Conservation (phyloP, 83 land plant genomes). For the Isoetes engelmannii region DNA sequence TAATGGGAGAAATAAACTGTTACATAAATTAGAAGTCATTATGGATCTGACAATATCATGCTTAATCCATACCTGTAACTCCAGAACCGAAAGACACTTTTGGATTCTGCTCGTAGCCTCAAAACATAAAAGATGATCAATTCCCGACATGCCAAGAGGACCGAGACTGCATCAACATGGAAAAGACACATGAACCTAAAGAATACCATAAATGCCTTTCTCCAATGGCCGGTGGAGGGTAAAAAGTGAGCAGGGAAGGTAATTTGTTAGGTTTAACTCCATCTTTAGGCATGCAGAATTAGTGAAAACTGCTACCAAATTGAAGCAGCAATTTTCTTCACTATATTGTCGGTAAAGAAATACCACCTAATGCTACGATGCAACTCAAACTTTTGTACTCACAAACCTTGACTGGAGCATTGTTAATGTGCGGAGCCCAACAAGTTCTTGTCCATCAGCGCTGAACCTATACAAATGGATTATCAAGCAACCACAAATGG, state of each 20-base stretch:
- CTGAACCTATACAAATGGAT: conserved; percentile 23
- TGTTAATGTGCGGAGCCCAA: conserved; percentile 33
- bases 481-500: background rate
- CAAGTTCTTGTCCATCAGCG: conserved; percentile 40
- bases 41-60: background rate
- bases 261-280: conserved; percentile 7
- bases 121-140: conserved; percentile 30
- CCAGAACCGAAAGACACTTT: conserved; percentile 15
- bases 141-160: conserved; percentile 30
- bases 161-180: conserved; percentile 24
- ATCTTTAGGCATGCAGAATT: background rate
- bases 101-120: conserved; percentile 23
- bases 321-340: background rate
- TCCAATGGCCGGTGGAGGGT: too few species aligned
- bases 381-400: background rate
- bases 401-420: conserved; percentile 29
- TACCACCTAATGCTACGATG: background rate
- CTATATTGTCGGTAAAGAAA: background rate
- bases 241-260: background rate
- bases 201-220: background rate
- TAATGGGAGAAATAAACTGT: background rate
- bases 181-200: conserved; percentile 8
- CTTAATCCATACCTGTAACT: conserved; percentile 11
- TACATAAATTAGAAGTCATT: conserved; percentile 3
- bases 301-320: background rate